Evolutionary conservation across 164 flowering plant species (phyloP).

Genomic region (Kalanchoe fedtschenkoi): DNA sequence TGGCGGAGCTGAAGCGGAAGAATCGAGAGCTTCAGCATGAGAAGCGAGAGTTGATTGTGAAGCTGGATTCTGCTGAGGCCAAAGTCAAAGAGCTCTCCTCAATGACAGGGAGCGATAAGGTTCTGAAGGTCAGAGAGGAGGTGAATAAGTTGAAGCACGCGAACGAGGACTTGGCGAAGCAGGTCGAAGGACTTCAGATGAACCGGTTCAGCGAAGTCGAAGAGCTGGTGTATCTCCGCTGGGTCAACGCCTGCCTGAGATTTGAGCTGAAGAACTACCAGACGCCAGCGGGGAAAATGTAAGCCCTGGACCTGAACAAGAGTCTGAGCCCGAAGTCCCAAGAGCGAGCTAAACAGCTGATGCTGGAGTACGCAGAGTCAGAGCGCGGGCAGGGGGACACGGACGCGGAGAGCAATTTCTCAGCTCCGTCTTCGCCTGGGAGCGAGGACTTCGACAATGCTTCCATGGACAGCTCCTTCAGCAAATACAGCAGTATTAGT

Average conservation of each 20-base stretch:
- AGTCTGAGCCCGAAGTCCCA: slow-evolving; percentile 82
- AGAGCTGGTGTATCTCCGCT: slow-evolving; percentile 92
- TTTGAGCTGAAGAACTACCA: slow-evolving; percentile 82
- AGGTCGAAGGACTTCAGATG: slow-evolving; percentile 96
- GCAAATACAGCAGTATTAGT: slow-evolving; percentile 62
- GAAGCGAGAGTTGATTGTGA: slow-evolving; percentile 73
- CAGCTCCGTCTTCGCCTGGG: slow-evolving; percentile 85
- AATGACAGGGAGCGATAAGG: slow-evolving; percentile 88
- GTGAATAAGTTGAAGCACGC: slow-evolving; percentile 54
- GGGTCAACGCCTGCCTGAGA: slow-evolving; percentile 97
- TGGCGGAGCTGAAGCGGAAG: slow-evolving; percentile 77
- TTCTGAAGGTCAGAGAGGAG: slow-evolving; percentile 67
- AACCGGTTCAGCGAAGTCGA: slow-evolving; percentile 95
- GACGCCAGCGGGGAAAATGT: slow-evolving; percentile 61
- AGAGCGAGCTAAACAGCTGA: slow-evolving; percentile 75
- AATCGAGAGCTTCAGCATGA: slow-evolving; percentile 90
- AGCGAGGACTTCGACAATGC: slow-evolving; percentile 88
- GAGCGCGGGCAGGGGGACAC: slow-evolving; percentile 95
- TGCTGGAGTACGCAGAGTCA: slow-evolving; percentile 91
- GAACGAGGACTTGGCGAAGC: slow-evolving; percentile 81
- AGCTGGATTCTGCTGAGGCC: slow-evolving; percentile 69
- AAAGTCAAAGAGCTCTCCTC: slow-evolving; percentile 54
- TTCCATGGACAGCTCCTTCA: slow-evolving; percentile 74
- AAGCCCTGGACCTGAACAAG: slow-evolving; percentile 90
- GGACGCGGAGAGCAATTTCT: slow-evolving; percentile 73